Base-by-base conservation (phyloP, 2,329 filamentous ascomycete species). In the Teratosphaeria nubilosa region DNA sequence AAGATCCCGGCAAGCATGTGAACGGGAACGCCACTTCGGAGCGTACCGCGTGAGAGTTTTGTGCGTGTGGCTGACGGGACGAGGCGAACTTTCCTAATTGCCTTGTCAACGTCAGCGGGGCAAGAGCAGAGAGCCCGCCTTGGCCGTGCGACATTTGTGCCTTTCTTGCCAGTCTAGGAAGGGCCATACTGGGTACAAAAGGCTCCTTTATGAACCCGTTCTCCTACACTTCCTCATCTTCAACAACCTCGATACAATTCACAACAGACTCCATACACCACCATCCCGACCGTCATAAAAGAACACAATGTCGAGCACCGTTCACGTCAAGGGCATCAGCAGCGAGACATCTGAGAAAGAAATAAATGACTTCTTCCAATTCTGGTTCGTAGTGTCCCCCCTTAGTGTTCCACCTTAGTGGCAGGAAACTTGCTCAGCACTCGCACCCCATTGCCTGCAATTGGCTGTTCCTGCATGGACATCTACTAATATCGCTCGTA, bases 301-400 rank as follows among this genome's bases (percentile, higher is more conserved):
- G 53, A 34, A 20, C 59, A 75, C 51, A 63, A 80, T 80, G 78
- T 73, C 78, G 60, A 82, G 77, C 68, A 92, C 88, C 55, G 90
- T 96, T 64, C 79, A 91, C 77, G 91, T 97, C 69, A 88, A 88
- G 77, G 91, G 94, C 78, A 96, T 99, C 77, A 85, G 88, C 66
- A 73, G 80, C 62, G 77, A 86, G 73, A 96, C 92, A 58, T 85
- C 83, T 66, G 91, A 99, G 76, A 87, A 91, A 77, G 91, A 97
- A 76, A 86, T 99, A 68, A 85, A 85, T 71, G 91, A 96, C 72
- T 99, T 99, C 82, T 99, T 99, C 81, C 94, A 88, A 80, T 97
- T 97, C 76, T 86, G 83, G 90, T 92, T 81, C 73, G 83, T 69
- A 14, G 32, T n/a, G n/a, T n/a, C n/a, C n/a, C n/a, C n/a, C n/a